These are phyloP conservation scores for Arachnomyces sp. DNA, from an alignment of 2,329 filamentous ascomycete species.

Conservation along the genomic window DNA sequence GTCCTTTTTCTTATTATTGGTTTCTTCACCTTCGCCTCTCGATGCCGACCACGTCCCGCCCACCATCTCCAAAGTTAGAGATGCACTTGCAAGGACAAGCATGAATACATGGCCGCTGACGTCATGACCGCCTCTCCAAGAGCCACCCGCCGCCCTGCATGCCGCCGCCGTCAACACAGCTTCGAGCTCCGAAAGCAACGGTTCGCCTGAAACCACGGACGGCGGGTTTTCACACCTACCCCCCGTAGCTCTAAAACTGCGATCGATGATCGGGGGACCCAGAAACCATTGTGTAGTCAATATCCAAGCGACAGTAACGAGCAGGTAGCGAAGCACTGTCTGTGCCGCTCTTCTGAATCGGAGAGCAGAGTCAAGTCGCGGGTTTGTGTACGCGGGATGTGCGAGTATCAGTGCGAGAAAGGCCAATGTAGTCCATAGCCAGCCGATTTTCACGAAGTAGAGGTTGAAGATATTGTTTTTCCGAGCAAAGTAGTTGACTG, in stretches of 20 bases:
- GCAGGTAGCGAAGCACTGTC: slow-evolving; percentile 59
- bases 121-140: slow-evolving; percentile 91
- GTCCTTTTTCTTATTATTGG: slow-evolving; percentile 35
- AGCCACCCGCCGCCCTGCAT: slow-evolving; percentile 74
- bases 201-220: slow-evolving; percentile 1
- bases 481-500: slow-evolving; percentile 72
- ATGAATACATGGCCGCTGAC: slow-evolving; percentile 94
- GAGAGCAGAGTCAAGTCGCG: slow-evolving; percentile 26
- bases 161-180: slow-evolving; percentile 64
- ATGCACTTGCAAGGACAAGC: slow-evolving; percentile 73
- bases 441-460: slow-evolving; percentile 90
- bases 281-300: slow-evolving; percentile 96
- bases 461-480: slow-evolving; percentile 91
- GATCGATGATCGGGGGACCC: slow-evolving; percentile 81
- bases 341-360: slow-evolving; percentile 44
- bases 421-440: slow-evolving; percentile 78
- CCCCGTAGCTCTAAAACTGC: slow-evolving; percentile 79
- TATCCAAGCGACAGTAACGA: slow-evolving; percentile 73
- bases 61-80: slow-evolving; percentile 74
- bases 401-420: slow-evolving; percentile 63
- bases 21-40: slow-evolving; percentile 42
- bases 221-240: slow-evolving; percentile 60
- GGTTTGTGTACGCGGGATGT: slow-evolving; percentile 52
- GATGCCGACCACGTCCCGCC: slow-evolving; percentile 58
- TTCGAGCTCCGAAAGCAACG: slow-evolving; percentile 31